These are phyloP conservation scores for Leishmania tropica DNA, from an alignment of 208 protist genomes.

Conservation along the genomic window DNA sequence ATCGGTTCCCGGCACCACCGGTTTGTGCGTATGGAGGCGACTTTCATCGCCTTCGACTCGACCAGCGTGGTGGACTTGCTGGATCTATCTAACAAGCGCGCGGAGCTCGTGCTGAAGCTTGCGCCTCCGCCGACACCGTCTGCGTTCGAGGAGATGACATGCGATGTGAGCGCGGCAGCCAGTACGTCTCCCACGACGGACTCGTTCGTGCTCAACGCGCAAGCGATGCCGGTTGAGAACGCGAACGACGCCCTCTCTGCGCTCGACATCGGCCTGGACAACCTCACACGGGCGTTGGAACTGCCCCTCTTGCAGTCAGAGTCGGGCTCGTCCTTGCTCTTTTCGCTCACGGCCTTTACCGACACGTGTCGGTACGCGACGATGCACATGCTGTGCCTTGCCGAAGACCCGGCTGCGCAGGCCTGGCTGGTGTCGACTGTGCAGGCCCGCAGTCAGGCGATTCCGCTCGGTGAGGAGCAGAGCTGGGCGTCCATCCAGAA, in stretches of 20 bases:
- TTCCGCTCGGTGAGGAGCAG: constrained; percentile 61
- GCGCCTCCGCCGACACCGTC: constrained; percentile 57
- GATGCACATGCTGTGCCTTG: constrained; percentile 81
- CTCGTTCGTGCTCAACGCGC: constrained; percentile 65
- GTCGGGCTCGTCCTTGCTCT: constrained; percentile 79
- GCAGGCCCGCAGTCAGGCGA: constrained; percentile 64
- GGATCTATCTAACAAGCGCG: constrained; percentile 73
- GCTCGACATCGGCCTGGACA: constrained; percentile 85
- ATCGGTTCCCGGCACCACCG: constrained; percentile 45
- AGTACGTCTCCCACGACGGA: constrained; percentile 44
- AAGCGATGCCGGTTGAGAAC: constrained; percentile 49
- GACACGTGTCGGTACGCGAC: constrained; percentile 70
- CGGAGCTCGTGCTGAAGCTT: constrained; percentile 72
- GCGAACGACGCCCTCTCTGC: constrained; percentile 80
- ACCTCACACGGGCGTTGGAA: constrained; percentile 70
- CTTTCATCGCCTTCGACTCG: constrained; percentile 82
- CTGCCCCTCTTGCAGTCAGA: constrained; percentile 58
- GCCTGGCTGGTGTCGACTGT: constrained; percentile 74
- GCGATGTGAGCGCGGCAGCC: constrained; percentile 26
- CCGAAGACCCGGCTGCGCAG: constrained; percentile 70
- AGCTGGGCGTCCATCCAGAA: constrained; percentile 79
- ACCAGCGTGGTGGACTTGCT: constrained; percentile 76
- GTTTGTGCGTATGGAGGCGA: constrained; percentile 75
- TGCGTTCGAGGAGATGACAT: constrained; percentile 46
- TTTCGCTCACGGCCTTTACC: constrained; percentile 81